These are phyloP conservation scores for Neurospora sp. DNA, from an alignment of 495 filamentous ascomycete species.

Conservation along the genomic window DNA sequence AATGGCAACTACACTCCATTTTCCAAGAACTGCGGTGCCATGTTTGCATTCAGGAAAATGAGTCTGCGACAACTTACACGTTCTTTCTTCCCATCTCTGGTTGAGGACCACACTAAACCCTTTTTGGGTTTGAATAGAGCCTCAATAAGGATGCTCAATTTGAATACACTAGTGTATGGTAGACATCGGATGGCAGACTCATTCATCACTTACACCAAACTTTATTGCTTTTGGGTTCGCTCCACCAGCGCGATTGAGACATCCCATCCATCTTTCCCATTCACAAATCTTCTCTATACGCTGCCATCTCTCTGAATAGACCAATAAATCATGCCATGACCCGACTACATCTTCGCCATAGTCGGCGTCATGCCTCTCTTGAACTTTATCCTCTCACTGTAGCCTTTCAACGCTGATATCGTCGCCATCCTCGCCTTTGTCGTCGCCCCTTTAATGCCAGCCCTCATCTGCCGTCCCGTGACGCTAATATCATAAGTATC, in stretches of 20 bases:
- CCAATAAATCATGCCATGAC: conserved; percentile 4
- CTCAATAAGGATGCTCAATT: conserved; percentile 14
- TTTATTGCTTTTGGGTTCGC: not conserved
- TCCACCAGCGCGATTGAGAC: not conserved
- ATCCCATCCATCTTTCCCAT: not conserved
- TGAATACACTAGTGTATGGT: not conserved
- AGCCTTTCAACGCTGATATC: not conserved
- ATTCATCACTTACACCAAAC: not conserved
- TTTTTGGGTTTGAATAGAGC: conserved; percentile 27
- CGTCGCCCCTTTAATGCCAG: not conserved
- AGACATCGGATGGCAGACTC: not conserved
- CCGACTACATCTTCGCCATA: not conserved
- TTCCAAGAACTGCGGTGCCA: not conserved
- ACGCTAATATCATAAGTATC: not conserved
- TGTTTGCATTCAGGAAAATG: not conserved
- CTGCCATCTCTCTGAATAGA: not conserved
- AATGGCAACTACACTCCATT: not conserved
- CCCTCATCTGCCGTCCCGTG: not conserved
- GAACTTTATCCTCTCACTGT: not conserved
- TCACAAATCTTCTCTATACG: not conserved
- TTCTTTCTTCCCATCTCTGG: not conserved
- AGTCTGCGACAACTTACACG: not conserved
- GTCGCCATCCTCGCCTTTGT: not conserved
- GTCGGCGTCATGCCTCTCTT: not conserved
- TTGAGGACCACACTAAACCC: conserved; percentile 1